Percentiles rank a stretch among this genome's conserved stretches.
phyloP scores from a whole-genome alignment of 176 grass and related monocot genomes.

The Tuctoria greenei region DNA sequence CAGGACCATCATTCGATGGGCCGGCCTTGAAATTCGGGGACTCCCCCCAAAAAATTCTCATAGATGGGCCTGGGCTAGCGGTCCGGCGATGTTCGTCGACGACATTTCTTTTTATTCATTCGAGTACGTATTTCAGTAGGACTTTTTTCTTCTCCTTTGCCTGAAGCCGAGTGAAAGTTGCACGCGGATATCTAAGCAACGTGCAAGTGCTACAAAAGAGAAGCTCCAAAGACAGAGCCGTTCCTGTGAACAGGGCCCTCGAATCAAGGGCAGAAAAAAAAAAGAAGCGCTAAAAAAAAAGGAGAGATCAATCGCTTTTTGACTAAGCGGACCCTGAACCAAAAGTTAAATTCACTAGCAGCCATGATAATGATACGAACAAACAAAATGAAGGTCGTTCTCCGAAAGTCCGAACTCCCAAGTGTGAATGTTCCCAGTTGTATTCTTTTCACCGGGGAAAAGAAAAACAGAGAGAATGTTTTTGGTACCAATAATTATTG shows the following conservation, averaged over 20 bases:
- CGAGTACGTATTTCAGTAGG: too few species aligned
- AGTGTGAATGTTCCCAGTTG: constrained; percentile 33
- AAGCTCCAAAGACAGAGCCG: constrained; percentile 47
- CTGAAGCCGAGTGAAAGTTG: constrained; percentile 3
- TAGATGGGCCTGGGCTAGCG: too few species aligned
- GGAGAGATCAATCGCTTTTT: constrained; percentile 13
- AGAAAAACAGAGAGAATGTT: constrained; percentile 32
- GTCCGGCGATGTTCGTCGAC: too few species aligned
- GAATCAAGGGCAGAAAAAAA: constrained; percentile 50
- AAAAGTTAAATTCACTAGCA: constrained; percentile 6
- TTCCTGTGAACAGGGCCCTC: constrained; percentile 62
- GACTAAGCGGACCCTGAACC: neutral
- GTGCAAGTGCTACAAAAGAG: constrained; percentile 49
- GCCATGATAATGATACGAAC: neutral
- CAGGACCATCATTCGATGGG: too few species aligned
- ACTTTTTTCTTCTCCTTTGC: too few species aligned
- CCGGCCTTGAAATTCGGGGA: too few species aligned
- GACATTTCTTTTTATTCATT: too few species aligned
- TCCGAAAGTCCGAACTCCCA: constrained; percentile 26
- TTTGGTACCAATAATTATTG: neutral
- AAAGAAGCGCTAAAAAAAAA: constrained; percentile 13
- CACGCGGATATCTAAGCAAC: constrained; percentile 31
- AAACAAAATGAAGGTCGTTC: neutral
- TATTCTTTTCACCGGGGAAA: neutral
- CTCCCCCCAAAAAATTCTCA: too few species aligned